Evolutionary conservation across 1,284 basidiomycete genomes (phyloP), one percentile per base, ranked within the genome.

Genomic region (Heterobasidion parviporum): DNA sequence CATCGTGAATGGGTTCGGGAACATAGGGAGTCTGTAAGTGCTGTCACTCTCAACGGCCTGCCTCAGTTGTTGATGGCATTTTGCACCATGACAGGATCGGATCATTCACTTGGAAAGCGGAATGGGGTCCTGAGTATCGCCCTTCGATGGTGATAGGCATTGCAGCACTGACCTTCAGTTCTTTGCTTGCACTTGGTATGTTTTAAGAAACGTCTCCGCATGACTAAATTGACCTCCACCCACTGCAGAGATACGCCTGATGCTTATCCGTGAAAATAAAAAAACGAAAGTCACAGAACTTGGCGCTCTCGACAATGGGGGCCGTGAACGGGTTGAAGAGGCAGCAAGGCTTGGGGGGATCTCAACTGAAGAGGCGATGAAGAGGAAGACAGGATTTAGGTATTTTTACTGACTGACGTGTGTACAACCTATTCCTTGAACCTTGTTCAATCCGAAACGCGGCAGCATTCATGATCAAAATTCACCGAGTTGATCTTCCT

Each of bases 1-100:
- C 1, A 67, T 73, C 44, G 69, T 73, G 7, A 75, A 75, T 57
- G 72, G 70, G 5, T 70, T 74, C 52, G 72, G 72, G 1, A 74
- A 74, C 56, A 60, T 72, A 6, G 72, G 72, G 1, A 74, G 70
- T 56, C 57, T 74, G 70, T 74, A 26, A 26, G 46, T 26, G 72
- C 15, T 53, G 26, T 46, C 8, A 50, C 50, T 33, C 43, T 36
- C 14, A 43, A n/a, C 16, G 38, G 9, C 33, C 26, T 26, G 26
- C 26, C 5, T 26, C 3, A 26, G 26, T 26, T 26, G 15, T 15
- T 18, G 2, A 6, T 20, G 15, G 20, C n/a, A 46, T 48, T 44
- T 8, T 26, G 10, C 33, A 36, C 35, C 20, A 16, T 55, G 12
- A n/a, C 58, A 73, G 70, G 6, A 70, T 72, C 46, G 69, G 71